Evolutionary conservation across 106 monocot species (phyloP), one percentile per base, ranked within the genome.

Genomic region (Acanthochlamys bracteata): DNA sequence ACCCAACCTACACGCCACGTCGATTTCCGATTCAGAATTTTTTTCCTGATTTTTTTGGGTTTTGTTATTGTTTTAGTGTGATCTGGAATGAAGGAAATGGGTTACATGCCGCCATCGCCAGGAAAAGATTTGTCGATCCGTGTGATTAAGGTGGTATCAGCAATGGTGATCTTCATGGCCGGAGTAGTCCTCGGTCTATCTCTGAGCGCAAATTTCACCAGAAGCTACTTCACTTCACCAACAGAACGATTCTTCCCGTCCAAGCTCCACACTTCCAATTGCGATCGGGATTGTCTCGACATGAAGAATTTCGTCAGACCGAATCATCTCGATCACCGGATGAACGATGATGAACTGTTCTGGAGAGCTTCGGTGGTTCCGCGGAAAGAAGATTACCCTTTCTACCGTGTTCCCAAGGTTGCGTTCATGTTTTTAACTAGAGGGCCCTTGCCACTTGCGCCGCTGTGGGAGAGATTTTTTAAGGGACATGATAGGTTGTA

Each of bases 161-260:
- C 55, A 4, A 21, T 83, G 49, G 79, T 80, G 12, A 74, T 83
- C 26, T 87, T 87, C 69, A 87, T 79, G 83, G 82, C 76, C 2
- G 87, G 87, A n/a, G 53, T 57, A 15, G 68, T 87, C 10, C 51
- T 87, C 17, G 83, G 87, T n/a, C 41, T 87, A 24, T 71, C 74
- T 11, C 45, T 87, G 41, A 87, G 76, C 54, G 61, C 77, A 60
- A 63, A 70, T 9, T 87, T 87, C 66, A 72, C 68, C 49, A 49
- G 17, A 9, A 76, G 71, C 19, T 87, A 80, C 53, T 76, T 82
- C 63, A 71, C 60, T 13, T 71, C 76, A 11, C 76, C 67, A 51
- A 66, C 77, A 0, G 76, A 80, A 24, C 58, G 79, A 67, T 83
- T 83, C 72, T 83, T 83, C 42, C 82, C 86, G 2, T 25, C 71